Evolutionary conservation across 2,329 filamentous ascomycete species (phyloP), one percentile per base, ranked within the genome.

Genomic region (Paecilomyces sp.): DNA sequence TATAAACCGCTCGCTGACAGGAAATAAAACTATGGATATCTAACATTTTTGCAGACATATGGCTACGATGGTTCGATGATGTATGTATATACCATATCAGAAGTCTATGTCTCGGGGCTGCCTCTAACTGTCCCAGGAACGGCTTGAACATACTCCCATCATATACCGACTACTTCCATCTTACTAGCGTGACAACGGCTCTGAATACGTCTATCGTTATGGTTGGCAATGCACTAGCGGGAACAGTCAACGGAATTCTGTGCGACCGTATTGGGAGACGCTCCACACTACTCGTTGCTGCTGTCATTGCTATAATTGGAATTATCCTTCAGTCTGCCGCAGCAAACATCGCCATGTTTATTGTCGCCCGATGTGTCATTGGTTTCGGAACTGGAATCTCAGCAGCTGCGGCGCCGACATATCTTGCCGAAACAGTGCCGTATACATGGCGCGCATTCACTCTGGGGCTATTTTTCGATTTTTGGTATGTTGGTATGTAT

Each of bases 291-390:
- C 73, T 80, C 52, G 74, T 71, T 64, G 66, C 62, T 11, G 75
- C 75, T 0, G 57, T 76, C 3, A 66, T 81, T 15, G 79, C 76
- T 2, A 62, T 82, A 8, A 51, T 80, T 7, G 80, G 76, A 0
- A 72, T 79, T 25, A 63, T 79, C 8, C 66, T 82, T 11, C 80
- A 81, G 65, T 74, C 75, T 0, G 77, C 79, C 0, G 76, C 80
- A 0, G 78, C 82, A 62, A 76, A 80, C 56, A 77, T 81, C 4
- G 77, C 76, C 58, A 82, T 81, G 80, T 83, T 83, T 64, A 75
- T 80, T 31, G 61, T 78, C 12, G 74, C 72, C 0, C 73, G 82
- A 13, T 75, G 83, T 22, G 70, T 83, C 3, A 67, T 83, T 1
- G 81, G 81, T 0, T 72, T 82, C 36, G 82, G 81, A 2, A 70